These are phyloP conservation scores for Teratosphaeria nubilosa DNA, from an alignment of 2,329 filamentous ascomycete species.

Conservation along the genomic window DNA sequence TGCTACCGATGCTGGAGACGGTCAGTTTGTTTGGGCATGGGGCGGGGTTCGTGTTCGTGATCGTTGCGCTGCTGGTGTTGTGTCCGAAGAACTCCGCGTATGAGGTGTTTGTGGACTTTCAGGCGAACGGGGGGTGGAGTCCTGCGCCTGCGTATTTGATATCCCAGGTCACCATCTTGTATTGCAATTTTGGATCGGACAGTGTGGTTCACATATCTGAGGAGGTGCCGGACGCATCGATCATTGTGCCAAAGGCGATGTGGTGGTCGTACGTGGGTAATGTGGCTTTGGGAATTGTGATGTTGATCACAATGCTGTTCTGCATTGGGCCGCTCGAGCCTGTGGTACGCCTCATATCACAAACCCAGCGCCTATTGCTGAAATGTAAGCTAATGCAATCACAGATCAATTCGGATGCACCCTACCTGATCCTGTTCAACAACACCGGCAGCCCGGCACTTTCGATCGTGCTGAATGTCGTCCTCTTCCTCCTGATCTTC, in stretches of 20 bases:
- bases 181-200: constrained; percentile 2
- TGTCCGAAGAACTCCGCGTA: constrained; percentile 20
- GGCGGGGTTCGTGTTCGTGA: constrained; percentile 21
- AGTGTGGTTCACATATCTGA: constrained; percentile 22
- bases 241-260: constrained; percentile 17
- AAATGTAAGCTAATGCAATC: not conserved
- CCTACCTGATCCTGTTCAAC: constrained; percentile 15
- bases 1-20: constrained; percentile 21
- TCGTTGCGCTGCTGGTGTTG: constrained; percentile 8
- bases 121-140: constrained; percentile 1
- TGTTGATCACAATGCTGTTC: constrained; percentile 17
- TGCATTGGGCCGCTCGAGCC: constrained; percentile 10
- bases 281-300: constrained; percentile 8
- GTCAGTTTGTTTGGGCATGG: constrained; percentile 19
- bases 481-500: constrained; percentile 12
- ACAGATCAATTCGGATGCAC: constrained; percentile 7
- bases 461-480: constrained; percentile 12
- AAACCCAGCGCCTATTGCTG: not conserved
- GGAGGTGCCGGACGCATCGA: constrained; percentile 17
- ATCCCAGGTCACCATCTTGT: constrained; percentile 1
- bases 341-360: constrained; percentile 6
- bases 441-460: constrained; percentile 12
- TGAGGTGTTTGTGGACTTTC: constrained; percentile 18
- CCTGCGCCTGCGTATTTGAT: not conserved
- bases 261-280: constrained; percentile 12